These are phyloP conservation scores for Silene latifolia DNA, from an alignment of 148 eudicot species.

Conservation along the genomic window DNA sequence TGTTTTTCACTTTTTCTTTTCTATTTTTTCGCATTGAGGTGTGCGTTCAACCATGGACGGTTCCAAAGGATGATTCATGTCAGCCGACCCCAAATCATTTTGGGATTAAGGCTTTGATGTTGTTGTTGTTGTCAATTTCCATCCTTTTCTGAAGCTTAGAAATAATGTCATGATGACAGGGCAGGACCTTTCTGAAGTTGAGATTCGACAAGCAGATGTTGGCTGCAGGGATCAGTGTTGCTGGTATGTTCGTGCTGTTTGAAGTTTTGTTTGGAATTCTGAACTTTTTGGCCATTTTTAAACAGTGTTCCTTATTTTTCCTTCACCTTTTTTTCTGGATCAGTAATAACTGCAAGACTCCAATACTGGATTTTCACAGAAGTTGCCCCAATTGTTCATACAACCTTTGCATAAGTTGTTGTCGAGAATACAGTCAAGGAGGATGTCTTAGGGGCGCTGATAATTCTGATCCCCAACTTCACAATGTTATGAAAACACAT, in stretches of 20 bases:
- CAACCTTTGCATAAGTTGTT: slow-evolving; percentile 79
- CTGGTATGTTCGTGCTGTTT: slow-evolving; percentile 49
- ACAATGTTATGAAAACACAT: slow-evolving; percentile 23
- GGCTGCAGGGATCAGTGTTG: slow-evolving; percentile 38
- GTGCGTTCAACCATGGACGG: too few species aligned
- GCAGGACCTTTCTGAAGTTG: slow-evolving; percentile 45
- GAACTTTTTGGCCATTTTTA: neutral
- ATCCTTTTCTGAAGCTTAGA: slow-evolving; percentile 20
- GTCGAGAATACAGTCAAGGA: slow-evolving; percentile 44
- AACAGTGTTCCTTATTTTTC: slow-evolving; percentile 12
- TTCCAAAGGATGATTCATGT: too few species aligned
- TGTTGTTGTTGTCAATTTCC: neutral
- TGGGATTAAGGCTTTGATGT: too few species aligned
- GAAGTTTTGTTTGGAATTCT: neutral
- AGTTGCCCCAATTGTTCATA: slow-evolving; percentile 81
- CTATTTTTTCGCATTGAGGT: too few species aligned
- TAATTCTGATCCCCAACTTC: neutral
- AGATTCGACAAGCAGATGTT: slow-evolving; percentile 52
- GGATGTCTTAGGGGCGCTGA: slow-evolving; percentile 19
- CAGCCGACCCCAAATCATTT: too few species aligned
- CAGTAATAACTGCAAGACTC: slow-evolving; percentile 74
- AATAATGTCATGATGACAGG: slow-evolving; percentile 41
- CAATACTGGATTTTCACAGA: slow-evolving; percentile 76
- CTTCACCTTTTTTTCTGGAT: slow-evolving; percentile 26
- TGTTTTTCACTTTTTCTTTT: too few species aligned